Evolutionary conservation across 2,329 filamentous ascomycete genomes (phyloP).

Genomic region (Pestalotiopsis sp.): DNA sequence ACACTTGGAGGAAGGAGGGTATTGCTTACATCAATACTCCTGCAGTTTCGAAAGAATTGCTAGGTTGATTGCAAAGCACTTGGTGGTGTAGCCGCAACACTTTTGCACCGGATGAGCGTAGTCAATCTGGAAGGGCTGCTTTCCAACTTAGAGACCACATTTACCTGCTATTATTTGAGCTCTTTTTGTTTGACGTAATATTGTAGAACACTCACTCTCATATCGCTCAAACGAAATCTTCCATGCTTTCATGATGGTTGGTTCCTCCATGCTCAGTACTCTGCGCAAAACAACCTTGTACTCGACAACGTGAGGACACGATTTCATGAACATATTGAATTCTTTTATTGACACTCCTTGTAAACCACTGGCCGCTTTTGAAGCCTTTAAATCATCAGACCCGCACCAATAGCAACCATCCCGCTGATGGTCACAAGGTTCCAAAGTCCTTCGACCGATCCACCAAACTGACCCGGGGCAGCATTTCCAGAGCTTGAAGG

Average conservation of each 20-base stretch:
- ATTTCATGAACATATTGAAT: background rate
- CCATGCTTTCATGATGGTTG: no score
- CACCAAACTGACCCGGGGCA: background rate
- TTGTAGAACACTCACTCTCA: no score
- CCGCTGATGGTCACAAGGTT: background rate
- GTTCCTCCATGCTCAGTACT: no score
- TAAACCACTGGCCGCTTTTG: background rate
- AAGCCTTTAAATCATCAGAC: background rate
- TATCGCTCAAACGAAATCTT: no score
- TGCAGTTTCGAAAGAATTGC: constrained; percentile 38
- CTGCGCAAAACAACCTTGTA: no score
- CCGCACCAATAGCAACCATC: constrained; percentile 9
- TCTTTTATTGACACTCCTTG: background rate
- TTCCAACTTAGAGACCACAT: background rate
- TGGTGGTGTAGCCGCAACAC: no score
- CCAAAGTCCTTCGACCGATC: background rate
- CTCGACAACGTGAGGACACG: no score
- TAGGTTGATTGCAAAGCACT: constrained; percentile 17
- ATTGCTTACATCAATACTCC: constrained; percentile 45
- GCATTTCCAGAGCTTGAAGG: constrained; percentile 1
- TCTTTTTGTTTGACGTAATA: background rate
- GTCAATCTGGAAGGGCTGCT: background rate
- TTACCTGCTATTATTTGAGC: background rate
- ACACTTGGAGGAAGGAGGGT: constrained; percentile 48
- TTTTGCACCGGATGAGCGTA: background rate